A percentile compares a stretch with the other conserved stretches of the same genome.
These are phyloP conservation scores for Shiraia bambusicola DNA, from an alignment of 2,329 filamentous ascomycete species.

Conservation along the genomic window DNA sequence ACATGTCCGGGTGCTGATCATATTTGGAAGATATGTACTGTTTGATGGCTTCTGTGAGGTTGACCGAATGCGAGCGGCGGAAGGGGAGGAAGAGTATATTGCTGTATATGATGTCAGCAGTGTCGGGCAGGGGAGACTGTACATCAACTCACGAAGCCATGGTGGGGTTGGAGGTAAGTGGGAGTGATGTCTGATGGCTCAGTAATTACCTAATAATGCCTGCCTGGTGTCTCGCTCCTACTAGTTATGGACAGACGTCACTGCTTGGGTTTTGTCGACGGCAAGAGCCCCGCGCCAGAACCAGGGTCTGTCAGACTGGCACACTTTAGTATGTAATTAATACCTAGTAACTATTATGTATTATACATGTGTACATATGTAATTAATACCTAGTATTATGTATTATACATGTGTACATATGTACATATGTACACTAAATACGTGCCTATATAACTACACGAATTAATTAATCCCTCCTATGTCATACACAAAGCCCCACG, in stretches of 20 bases:
- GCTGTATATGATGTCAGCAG: slow-evolving; percentile 27
- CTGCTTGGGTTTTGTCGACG: slow-evolving; percentile 11
- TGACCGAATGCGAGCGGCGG: slow-evolving; percentile 77
- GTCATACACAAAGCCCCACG: slow-evolving; percentile 12
- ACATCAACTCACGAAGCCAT: slow-evolving; percentile 31
- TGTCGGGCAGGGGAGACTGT: neutral
- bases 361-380: too few species aligned
- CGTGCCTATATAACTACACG: too few species aligned
- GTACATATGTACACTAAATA: too few species aligned
- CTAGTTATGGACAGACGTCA: slow-evolving; percentile 33
- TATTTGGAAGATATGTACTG: slow-evolving; percentile 98
- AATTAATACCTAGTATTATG: too few species aligned
- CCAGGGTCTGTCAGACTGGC: slow-evolving; percentile 1
- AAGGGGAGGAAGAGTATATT: slow-evolving; percentile 82
- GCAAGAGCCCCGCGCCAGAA: slow-evolving; percentile 12
- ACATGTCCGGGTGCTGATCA: slow-evolving; percentile 98
- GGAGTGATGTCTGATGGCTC: too few species aligned
- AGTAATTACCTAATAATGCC: too few species aligned
- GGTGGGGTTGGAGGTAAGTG: slow-evolving; percentile 1
- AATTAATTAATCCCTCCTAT: too few species aligned
- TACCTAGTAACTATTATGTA: too few species aligned
- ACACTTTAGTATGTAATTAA: slow-evolving; percentile 4
- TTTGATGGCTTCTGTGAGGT: slow-evolving; percentile 78
- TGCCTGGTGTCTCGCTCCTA: too few species aligned
- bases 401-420: too few species aligned